Percentiles rank a stretch among this genome's conserved stretches.
phyloP scores from a whole-genome alignment of 139 green algal genomes.

The Gonium pectorale region DNA sequence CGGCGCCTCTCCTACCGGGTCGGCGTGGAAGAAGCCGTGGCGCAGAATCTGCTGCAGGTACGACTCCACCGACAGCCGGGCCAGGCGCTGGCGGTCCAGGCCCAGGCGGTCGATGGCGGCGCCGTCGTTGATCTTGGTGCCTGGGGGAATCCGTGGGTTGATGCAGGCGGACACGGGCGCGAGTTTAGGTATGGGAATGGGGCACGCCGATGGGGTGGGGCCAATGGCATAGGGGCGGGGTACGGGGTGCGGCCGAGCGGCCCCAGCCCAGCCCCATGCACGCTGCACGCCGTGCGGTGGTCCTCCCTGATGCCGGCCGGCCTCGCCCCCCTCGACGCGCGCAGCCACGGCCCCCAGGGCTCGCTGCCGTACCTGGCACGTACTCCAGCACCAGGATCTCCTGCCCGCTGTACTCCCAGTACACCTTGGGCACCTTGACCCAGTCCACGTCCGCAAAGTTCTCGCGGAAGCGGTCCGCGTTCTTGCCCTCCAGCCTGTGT shows the following conservation, averaged over 20 bases:
- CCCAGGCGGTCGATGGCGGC: conserved; percentile 85
- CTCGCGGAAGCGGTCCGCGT: conserved; percentile 90
- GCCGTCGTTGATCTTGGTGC: conserved; percentile 95
- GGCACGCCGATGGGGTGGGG: too few species aligned
- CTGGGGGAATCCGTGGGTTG: too few species aligned
- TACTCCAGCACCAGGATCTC: conserved; percentile 97
- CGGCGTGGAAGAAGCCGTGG: conserved; percentile 70
- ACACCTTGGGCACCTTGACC: conserved; percentile 94
- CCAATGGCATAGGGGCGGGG: too few species aligned
- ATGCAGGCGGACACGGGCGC: too few species aligned
- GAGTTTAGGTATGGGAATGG: too few species aligned
- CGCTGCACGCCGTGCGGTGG: too few species aligned
- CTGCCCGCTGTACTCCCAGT: conserved; percentile 87
- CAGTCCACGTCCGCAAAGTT: conserved; percentile 87
- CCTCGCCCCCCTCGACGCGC: background rate
- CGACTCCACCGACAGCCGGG: conserved; percentile 67
- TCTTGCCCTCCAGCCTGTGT: conserved; percentile 82
- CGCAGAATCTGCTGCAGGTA: conserved; percentile 70
- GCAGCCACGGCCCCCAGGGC: too few species aligned
- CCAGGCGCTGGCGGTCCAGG: conserved; percentile 90
- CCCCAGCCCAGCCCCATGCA: too few species aligned
- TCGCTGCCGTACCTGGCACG: conserved; percentile 67
- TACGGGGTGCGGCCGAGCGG: too few species aligned
- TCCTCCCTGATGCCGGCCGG: too few species aligned
- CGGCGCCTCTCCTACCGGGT: conserved; percentile 5